Percentiles rank a stretch among this genome's conserved stretches.
phyloP scores from a whole-genome alignment of 768 basidiomycete genomes.

The Rubroboletus pulcherrimus region DNA sequence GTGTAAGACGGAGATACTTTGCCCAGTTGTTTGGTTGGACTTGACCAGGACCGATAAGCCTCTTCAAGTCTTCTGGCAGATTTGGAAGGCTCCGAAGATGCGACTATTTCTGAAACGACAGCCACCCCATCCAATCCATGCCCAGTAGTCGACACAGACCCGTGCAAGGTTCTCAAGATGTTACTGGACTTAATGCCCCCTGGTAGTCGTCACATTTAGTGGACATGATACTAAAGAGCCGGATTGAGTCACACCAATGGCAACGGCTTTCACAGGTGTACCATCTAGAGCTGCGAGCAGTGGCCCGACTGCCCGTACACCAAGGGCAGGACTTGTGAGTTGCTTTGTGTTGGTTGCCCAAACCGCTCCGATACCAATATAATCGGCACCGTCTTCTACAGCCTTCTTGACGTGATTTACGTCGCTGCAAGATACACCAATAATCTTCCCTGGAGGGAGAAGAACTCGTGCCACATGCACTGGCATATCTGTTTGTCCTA shows the following conservation, averaged over 20 bases:
- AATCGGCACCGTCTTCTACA: slow-evolving; percentile 65
- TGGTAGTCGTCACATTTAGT: slow-evolving; percentile 27
- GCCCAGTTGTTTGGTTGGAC: not conserved
- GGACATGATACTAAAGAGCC: not conserved
- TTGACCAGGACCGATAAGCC: slow-evolving; percentile 35
- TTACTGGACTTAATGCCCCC: slow-evolving; percentile 86
- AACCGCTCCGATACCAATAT: slow-evolving; percentile 84
- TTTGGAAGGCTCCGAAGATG: slow-evolving; percentile 50
- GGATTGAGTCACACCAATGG: slow-evolving; percentile 61
- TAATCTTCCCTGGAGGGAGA: slow-evolving; percentile 64
- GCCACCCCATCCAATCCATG: slow-evolving; percentile 77
- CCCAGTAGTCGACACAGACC: slow-evolving; percentile 54
- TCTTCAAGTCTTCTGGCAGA: slow-evolving; percentile 46
- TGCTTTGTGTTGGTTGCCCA: slow-evolving; percentile 81
- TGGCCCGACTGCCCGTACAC: slow-evolving; percentile 66
- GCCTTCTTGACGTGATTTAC: slow-evolving; percentile 62
- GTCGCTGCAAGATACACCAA: slow-evolving; percentile 80
- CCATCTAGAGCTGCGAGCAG: slow-evolving; percentile 65
- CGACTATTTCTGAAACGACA: slow-evolving; percentile 83
- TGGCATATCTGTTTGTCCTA: slow-evolving; percentile 88
- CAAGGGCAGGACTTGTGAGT: slow-evolving; percentile 58
- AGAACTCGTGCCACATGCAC: slow-evolving; percentile 59
- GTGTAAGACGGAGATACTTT: slow-evolving; percentile 18
- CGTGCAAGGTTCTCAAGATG: slow-evolving; percentile 70
- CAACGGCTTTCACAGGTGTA: slow-evolving; percentile 66